These are phyloP conservation scores for Calonectria ilicicola DNA, from an alignment of 2,329 filamentous ascomycete genomes.

Conservation along the genomic window DNA sequence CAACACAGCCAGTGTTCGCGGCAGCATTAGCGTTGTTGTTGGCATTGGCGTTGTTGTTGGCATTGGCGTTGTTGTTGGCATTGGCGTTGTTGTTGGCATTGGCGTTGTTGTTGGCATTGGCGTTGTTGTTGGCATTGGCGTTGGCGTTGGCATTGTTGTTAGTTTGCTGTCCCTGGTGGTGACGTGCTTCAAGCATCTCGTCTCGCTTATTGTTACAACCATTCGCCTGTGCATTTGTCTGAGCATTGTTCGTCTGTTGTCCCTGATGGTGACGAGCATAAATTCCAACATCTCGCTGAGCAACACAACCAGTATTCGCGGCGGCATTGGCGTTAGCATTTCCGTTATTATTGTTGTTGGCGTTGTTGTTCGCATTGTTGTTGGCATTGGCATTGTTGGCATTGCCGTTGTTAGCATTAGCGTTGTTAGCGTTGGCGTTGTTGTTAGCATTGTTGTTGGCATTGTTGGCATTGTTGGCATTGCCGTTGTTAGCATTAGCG, in stretches of 20 bases:
- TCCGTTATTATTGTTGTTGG: neutral
- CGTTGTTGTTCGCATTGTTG: neutral
- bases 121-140: neutral
- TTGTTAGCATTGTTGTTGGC: neutral
- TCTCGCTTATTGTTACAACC: constrained; percentile 3
- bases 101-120: neutral
- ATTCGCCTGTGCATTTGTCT: neutral
- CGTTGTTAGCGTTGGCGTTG: neutral
- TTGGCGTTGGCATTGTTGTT: neutral
- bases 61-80: neutral
- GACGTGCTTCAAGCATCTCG: constrained; percentile 2
- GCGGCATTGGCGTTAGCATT: neutral
- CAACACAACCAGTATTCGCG: neutral
- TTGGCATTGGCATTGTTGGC: neutral
- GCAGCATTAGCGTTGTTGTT: neutral
- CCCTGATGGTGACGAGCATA: constrained; percentile 15
- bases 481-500: neutral
- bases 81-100: neutral
- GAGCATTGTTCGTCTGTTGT: neutral
- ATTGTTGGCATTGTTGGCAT: neutral
- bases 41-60: neutral
- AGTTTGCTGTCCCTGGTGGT: constrained; percentile 2
- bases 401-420: neutral
- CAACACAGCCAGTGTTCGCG: constrained; percentile 1
- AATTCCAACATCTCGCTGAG: neutral